Evolutionary conservation across 495 filamentous ascomycete genomes (phyloP).

Genomic region (Penicillium paradoxum): DNA sequence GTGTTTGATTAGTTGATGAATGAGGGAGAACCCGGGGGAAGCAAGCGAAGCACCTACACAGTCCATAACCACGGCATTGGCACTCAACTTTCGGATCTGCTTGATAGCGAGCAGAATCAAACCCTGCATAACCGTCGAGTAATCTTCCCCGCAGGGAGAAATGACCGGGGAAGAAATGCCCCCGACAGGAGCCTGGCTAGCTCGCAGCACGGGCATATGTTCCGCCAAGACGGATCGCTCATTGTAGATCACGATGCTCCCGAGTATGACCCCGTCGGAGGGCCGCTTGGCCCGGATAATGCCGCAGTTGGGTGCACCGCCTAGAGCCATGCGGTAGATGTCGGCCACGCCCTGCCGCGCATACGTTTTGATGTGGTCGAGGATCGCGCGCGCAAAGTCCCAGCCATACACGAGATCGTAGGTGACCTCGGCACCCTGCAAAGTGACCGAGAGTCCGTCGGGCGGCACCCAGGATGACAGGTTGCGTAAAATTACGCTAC

Average conservation of each 20-base stretch:
- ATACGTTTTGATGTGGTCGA: constrained; percentile 70
- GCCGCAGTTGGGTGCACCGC: constrained; percentile 66
- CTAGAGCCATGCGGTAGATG: constrained; percentile 72
- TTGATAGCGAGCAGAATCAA: constrained; percentile 75
- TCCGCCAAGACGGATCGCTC: constrained; percentile 59
- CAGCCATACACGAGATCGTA: constrained; percentile 75
- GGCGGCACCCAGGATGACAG: constrained; percentile 69
- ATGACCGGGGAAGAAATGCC: constrained; percentile 81
- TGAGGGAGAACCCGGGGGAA: neutral
- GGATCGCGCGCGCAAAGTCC: constrained; percentile 67
- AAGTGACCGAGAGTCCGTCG: constrained; percentile 63
- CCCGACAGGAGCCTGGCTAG: constrained; percentile 47
- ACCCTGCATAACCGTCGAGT: constrained; percentile 70
- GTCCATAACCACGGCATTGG: constrained; percentile 65
- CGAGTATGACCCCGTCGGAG: constrained; percentile 62
- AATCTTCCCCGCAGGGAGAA: constrained; percentile 63
- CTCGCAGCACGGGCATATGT: constrained; percentile 61
- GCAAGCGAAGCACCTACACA: constrained; percentile 52
- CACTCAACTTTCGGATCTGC: constrained; percentile 73
- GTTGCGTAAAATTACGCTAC: constrained; percentile 61
- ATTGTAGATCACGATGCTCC: constrained; percentile 80
- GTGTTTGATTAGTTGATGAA: constrained; percentile 18
- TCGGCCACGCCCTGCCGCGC: constrained; percentile 78
- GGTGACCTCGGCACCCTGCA: constrained; percentile 56
- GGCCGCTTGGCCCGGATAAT: constrained; percentile 76